Percentiles rank a stretch among this genome's conserved stretches.
phyloP scores from a whole-genome alignment of 768 basidiomycete genomes.

The Boletus tylopilopsis region DNA sequence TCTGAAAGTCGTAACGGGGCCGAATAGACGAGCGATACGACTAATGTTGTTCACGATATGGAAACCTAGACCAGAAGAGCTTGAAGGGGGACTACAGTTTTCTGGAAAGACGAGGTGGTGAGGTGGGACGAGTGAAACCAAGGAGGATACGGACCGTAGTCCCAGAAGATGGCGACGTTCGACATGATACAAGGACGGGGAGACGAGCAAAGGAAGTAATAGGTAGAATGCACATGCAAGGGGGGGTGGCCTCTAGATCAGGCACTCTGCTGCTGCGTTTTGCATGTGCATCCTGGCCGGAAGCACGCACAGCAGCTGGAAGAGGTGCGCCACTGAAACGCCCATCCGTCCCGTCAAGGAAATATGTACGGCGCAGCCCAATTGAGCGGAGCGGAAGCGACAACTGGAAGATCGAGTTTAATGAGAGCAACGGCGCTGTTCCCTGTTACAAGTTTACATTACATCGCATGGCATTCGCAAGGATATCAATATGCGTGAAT shows the following conservation, averaged over 20 bases:
- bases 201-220: conserved; percentile 20
- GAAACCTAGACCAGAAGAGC: conserved; percentile 35
- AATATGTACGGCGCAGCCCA: neutral
- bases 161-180: conserved; percentile 43
- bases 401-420: neutral
- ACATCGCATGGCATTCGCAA: conserved; percentile 15
- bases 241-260: neutral
- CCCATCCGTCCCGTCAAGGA: conserved; percentile 11
- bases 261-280: conserved; percentile 11
- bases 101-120: conserved; percentile 21
- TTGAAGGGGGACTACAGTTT: conserved; percentile 31
- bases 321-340: conserved; percentile 15
- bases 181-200: conserved; percentile 29
- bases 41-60: conserved; percentile 42
- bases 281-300: conserved; percentile 2
- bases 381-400: neutral
- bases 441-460: conserved; percentile 14
- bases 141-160: conserved; percentile 27
- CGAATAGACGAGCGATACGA: conserved; percentile 43
- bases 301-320: conserved; percentile 12
- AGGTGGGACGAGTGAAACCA: neutral
- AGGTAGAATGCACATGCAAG: conserved; percentile 11
- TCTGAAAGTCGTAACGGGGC: conserved; percentile 47
- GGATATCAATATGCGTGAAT: conserved; percentile 12
- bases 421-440: neutral